phyloP scores from a whole-genome alignment of 805 yeast species.

The Cephaloascus fragrans region DNA sequence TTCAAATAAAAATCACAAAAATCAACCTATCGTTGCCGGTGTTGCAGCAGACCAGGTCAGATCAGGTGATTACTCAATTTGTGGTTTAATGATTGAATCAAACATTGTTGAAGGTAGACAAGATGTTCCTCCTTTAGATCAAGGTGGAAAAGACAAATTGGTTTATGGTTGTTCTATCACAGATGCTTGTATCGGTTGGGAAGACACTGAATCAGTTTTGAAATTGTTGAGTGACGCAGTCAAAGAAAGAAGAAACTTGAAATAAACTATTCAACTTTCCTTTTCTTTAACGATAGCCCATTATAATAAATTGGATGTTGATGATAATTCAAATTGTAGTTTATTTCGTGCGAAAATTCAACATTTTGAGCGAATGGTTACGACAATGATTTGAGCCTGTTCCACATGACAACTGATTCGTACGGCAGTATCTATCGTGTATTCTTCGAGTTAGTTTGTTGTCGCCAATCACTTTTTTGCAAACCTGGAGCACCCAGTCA shows the following conservation, averaged over 20 bases:
- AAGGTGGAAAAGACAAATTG: conserved; percentile 65
- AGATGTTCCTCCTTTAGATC: conserved; percentile 60
- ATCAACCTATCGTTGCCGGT: conserved; percentile 85
- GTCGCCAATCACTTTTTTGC: too few relatives aligned
- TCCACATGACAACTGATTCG: too few relatives aligned
- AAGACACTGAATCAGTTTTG: conserved; percentile 66
- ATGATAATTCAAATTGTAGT: too few relatives aligned
- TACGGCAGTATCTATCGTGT: too few relatives aligned
- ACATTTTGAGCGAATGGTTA: too few relatives aligned
- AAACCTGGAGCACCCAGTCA: too few relatives aligned
- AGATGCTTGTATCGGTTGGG: conserved; percentile 96
- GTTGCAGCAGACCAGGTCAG: conserved; percentile 70
- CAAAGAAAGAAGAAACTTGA: conserved; percentile 51
- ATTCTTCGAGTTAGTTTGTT: too few relatives aligned
- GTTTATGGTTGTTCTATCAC: conserved; percentile 93
- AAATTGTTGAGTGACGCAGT: conserved; percentile 71
- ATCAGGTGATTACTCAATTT: conserved; percentile 63
- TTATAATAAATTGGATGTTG: too few relatives aligned
- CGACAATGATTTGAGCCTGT: too few relatives aligned
- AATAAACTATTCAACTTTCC: background rate
- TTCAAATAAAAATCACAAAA: conserved; percentile 80
- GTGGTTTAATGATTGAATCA: conserved; percentile 96
- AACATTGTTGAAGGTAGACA: conserved; percentile 90
- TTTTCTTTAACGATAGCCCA: too few relatives aligned
- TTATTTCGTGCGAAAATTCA: too few relatives aligned